Conservation (phyloP, 2,329 filamentous ascomycete genomes). For the Coniochaeta hoffmannii region DNA sequence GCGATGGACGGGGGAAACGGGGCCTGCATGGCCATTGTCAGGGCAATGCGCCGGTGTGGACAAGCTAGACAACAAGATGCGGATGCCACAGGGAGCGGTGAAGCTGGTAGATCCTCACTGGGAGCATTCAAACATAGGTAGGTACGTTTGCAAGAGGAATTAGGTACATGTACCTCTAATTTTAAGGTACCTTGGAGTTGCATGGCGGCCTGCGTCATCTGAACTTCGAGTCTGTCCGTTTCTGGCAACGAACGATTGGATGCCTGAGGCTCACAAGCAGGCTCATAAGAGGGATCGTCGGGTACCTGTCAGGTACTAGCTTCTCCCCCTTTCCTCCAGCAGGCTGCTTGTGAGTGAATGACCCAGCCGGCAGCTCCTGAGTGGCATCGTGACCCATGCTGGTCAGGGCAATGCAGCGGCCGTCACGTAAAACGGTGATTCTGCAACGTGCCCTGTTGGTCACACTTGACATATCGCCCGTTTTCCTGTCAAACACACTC, state of each 20-base stretch:
- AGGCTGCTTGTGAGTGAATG: neutral
- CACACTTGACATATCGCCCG: neutral
- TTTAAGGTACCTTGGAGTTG: too few relatives aligned
- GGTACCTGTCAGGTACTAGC: neutral
- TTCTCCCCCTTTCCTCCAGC: neutral
- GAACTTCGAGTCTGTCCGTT: neutral
- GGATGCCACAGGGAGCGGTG: neutral
- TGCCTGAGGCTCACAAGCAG: neutral
- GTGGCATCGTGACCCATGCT: neutral
- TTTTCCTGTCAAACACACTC: neutral
- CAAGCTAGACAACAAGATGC: neutral
- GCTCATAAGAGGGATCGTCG: neutral
- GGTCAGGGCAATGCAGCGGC: neutral
- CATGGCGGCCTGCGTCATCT: neutral
- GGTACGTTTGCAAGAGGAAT: too few relatives aligned
- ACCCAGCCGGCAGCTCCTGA: neutral
- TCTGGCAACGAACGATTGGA: neutral
- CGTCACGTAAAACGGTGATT: neutral
- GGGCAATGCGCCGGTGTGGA: neutral
- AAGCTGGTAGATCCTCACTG: neutral
- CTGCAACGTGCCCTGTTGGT: neutral
- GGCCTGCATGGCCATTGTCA: neutral
- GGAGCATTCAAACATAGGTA: neutral
- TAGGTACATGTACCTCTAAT: too few relatives aligned
- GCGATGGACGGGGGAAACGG: neutral